Evolutionary conservation across 371 early-diverging fungal species (phyloP), one percentile per base, ranked within the genome.

Genomic region (Synchytrium microbalum): DNA sequence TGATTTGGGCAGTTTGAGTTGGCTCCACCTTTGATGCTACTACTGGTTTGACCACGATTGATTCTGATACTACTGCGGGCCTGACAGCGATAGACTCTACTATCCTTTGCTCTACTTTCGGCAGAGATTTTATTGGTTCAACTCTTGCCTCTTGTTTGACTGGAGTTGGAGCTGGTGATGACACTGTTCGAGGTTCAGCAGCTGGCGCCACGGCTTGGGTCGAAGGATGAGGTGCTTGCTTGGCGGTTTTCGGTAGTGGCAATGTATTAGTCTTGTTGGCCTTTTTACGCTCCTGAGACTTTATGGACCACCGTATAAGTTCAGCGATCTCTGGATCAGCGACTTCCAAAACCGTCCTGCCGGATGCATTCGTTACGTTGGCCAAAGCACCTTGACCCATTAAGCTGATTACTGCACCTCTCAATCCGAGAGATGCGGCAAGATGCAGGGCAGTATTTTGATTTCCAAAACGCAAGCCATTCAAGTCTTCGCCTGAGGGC

Each of bases 371-470:
- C 10, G 46, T 38, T 5, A 38, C 46, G 46, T 38, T 38, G 5
- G 46, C 46, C 46, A 38, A 19, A 38, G 46, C 46, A 38, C 46
- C 46, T 38, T 38, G 46, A 38, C 46, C 46, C 46, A 38, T 38
- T 19, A 38, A 38, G 46, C 46, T 38, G 46, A 38, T 38, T 5
- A 38, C 46, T 10, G 46, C 46, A 38, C 46, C 46, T 38, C 19
- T 38, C 10, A 38, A 19, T 5, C 46, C 46, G 10, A 38, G 46
- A 38, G 10, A 10, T 5, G 46, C 46, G 19, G 46, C 46, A 19
- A 38, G 46, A 19, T 38, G 46, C 46, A 38, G 46, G 46, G 46
- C 46, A 10, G 46, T 38, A 19, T 38, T 38, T 5, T 38, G 10
- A 19, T 19, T 10, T 10, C 46, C 46, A 38, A 38, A 38, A 5